phyloP scores from a whole-genome alignment of 2,329 filamentous ascomycete species.

The Aspergillus amoenus region DNA sequence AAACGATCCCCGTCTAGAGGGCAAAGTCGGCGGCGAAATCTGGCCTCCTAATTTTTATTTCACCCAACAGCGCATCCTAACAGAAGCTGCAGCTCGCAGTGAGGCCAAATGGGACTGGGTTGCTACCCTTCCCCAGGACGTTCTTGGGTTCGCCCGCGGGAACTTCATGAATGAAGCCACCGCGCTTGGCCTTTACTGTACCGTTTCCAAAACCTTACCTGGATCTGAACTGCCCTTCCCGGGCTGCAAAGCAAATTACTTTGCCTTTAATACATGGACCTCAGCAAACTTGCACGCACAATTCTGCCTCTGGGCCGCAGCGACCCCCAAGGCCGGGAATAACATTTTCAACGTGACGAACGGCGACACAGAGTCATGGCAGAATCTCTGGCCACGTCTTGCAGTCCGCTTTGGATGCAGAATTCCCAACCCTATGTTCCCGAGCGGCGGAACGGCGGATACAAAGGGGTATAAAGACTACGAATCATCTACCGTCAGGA shows the following conservation, averaged over 20 bases:
- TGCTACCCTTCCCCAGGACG: slow-evolving; percentile 47
- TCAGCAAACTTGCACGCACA: slow-evolving; percentile 35
- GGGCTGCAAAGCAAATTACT: slow-evolving; percentile 33
- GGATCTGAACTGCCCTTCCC: slow-evolving; percentile 33
- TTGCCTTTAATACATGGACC: slow-evolving; percentile 35
- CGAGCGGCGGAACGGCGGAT: slow-evolving; percentile 14
- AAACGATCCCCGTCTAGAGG: slow-evolving; percentile 46
- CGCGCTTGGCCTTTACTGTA: slow-evolving; percentile 42
- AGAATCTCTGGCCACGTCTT: slow-evolving; percentile 43
- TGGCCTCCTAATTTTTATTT: slow-evolving; percentile 55
- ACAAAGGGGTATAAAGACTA: slow-evolving; percentile 6
- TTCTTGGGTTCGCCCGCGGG: slow-evolving; percentile 44
- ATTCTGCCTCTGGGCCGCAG: slow-evolving; percentile 39
- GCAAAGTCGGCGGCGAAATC: slow-evolving; percentile 15
- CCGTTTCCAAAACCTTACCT: slow-evolving; percentile 30
- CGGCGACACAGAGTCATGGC: slow-evolving; percentile 39
- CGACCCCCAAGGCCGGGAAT: slow-evolving; percentile 30
- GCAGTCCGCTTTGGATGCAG: slow-evolving; percentile 36
- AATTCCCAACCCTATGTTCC: slow-evolving; percentile 26
- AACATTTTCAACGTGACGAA: slow-evolving; percentile 46
- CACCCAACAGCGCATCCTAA: slow-evolving; percentile 48
- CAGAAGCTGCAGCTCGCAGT: slow-evolving; percentile 24
- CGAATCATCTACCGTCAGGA: slow-evolving; percentile 13
- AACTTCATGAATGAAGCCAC: slow-evolving; percentile 47
- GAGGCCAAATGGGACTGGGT: slow-evolving; percentile 41